Evolutionary conservation across 225 moss, liverwort and hornwort genomes (phyloP), one percentile per base, ranked within the genome.

Genomic region (Anthoceros angustus): DNA sequence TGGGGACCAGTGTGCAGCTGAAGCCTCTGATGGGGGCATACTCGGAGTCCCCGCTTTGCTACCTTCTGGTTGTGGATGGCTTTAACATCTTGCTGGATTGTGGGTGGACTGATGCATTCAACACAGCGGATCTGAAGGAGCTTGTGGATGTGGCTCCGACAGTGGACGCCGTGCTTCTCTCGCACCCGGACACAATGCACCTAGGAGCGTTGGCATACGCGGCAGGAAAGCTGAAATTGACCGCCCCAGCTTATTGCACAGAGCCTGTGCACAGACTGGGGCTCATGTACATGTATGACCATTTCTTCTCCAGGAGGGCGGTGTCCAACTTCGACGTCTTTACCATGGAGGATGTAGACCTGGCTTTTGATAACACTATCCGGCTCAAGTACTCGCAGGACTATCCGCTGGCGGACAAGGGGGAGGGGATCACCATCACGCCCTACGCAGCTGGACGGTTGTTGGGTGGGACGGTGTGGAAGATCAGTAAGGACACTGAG

Each of bases 251-350:
- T 67, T 92, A 98, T 72, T 98, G 98, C 83, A 98, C 98, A 74
- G 75, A 92, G 72, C 98, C 98, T 48, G 98, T 98, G 73, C 92
- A 92, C 42, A 86, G 84, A 40, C 86, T 98, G 98, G 98, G 98
- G 26, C 98, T 92, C 77, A 98, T 98, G 98, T 98, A 92, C 74
- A 92, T 98, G 98, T 98, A 98, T 65, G 92, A 98, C 78, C 98
- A 98, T 70, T 89, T 85, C 63, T 84, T 92, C 48, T 98, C 98
- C 63, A 85, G 98, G 40, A 84, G 79, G 87, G 92, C 92, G 72
- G 87, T 98, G 72, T 98, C 98, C 49, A 81, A 89, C 70, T 98
- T 98, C 73, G 92, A 98, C 77, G 70, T 86, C 42, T 98, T 98
- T 81, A 89, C 78, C 66, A 87, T 98, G 64, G 98, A 98, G 70